Evolutionary conservation across 169 alveolate species (phyloP).

Genomic region (Eimeria sp.): DNA sequence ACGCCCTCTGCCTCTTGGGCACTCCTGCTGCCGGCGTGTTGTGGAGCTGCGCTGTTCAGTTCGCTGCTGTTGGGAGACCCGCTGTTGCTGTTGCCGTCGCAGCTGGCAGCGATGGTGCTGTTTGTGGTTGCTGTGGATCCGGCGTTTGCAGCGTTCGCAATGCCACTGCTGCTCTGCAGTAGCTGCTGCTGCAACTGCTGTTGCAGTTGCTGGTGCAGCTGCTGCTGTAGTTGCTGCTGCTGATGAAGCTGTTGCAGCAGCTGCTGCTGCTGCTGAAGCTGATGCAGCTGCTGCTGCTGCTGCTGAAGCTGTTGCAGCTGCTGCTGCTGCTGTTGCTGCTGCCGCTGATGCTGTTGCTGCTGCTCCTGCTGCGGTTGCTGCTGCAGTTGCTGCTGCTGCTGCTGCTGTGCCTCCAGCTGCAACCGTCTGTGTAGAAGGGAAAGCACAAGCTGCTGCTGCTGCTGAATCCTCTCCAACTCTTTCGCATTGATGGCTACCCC

Average conservation of each 20-base stretch:
- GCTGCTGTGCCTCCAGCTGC: not conserved
- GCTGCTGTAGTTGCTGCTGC: not conserved
- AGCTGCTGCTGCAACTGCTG: not conserved
- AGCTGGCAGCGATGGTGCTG: not conserved
- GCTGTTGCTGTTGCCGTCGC: not conserved
- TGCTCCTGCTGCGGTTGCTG: conserved; percentile 49
- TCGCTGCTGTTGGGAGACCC: not conserved
- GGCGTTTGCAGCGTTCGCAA: not conserved
- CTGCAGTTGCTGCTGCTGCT: conserved; percentile 76
- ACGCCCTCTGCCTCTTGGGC: conserved; percentile 4
- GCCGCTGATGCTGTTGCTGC: conserved; percentile 26
- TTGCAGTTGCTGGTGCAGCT: not conserved
- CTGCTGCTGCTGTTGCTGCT: conserved; percentile 2
- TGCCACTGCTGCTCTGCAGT: not conserved
- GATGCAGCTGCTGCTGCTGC: too few relatives aligned
- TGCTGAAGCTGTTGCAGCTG: not conserved
- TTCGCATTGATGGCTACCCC: conserved; percentile 6
- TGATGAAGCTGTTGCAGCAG: not conserved
- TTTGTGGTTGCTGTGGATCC: not conserved
- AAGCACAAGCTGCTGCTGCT: too few relatives aligned
- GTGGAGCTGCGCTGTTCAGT: not conserved
- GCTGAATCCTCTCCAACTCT: not conserved
- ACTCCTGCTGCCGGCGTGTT: not conserved
- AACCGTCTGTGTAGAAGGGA: too few relatives aligned
- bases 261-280: too few relatives aligned